Evolutionary conservation across 768 basidiomycete species (phyloP), one percentile per base, ranked within the genome.

Genomic region (Hydnomerulius pinastri): DNA sequence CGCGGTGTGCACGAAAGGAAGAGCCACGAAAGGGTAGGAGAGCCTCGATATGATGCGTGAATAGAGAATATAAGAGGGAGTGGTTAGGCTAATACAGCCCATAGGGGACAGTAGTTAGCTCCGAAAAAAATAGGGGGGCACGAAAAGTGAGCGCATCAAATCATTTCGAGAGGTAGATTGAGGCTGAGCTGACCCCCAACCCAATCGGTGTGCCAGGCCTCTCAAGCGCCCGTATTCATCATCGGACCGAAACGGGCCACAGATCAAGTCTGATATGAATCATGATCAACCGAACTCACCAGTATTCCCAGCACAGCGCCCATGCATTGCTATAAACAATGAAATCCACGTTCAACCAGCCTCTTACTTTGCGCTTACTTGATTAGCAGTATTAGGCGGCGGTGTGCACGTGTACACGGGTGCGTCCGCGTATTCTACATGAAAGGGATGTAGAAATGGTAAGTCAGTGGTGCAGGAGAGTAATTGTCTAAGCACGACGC

Each of bases 361-460:
- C 4, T 41, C n/a, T 28, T 25, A n/a, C n/a, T n/a, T n/a, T n/a
- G n/a, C n/a, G n/a, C n/a, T n/a, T n/a, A 2, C 30, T 17, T 8
- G 18, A n/a, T 17, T 6, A 35, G 8, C n/a, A 7, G 33, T 35
- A 7, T 2, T 17, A 20, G 43, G 13, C 7, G 41, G 39, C 28
- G 50, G 29, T 13, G 20, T n/a, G 29, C n/a, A 48, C 20, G 51
- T 51, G 43, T 62, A 59, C 12, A 43, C 52, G 10, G 56, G 58
- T 2, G 18, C 42, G 10, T 55, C 50, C 12, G 37, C 40, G 20
- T 52, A 52, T 25, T 47, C 64, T 66, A 46, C 29, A 28, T 11
- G 46, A 6, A 32, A 21, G 13, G 36, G 42, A 28, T 4, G 9
- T n/a, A n/a, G 18, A 3, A n/a, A 44, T 4, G 4, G 28, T 57